Evolutionary conservation across 768 basidiomycete genomes (phyloP).

Genomic region (Naganishia vaughanmartiniae): DNA sequence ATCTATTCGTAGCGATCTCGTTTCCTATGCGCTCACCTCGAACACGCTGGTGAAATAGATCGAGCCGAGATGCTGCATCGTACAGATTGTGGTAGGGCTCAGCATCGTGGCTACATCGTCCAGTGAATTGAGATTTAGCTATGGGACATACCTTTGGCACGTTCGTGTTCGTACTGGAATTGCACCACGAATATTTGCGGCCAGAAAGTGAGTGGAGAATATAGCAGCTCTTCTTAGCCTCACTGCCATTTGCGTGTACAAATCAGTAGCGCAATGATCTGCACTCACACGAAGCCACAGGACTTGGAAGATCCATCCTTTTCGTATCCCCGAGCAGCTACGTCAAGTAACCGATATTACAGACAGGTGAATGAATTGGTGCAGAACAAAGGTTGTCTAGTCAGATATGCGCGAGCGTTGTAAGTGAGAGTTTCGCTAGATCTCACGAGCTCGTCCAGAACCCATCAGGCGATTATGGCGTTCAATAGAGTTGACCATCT

Average conservation of each 20-base stretch:
- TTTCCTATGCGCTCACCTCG: background rate
- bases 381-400: too few relatives aligned
- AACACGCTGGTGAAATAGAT: slow-evolving; percentile 20
- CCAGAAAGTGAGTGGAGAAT: too few relatives aligned
- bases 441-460: slow-evolving; percentile 1
- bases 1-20: background rate
- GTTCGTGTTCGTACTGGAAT: slow-evolving; percentile 3
- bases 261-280: too few relatives aligned
- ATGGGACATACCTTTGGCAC: slow-evolving; percentile 7
- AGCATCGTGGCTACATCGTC: background rate
- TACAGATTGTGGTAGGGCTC: background rate
- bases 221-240: too few relatives aligned
- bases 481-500: slow-evolving; percentile 9
- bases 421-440: background rate
- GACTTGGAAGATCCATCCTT: slow-evolving; percentile 5
- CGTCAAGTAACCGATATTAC: background rate
- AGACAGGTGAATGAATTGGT: background rate
- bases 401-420: background rate
- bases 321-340: slow-evolving; percentile 4
- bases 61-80: slow-evolving; percentile 7
- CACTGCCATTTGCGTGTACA: too few relatives aligned
- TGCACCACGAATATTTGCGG: background rate
- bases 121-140: background rate
- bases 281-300: slow-evolving; percentile 9
- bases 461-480: slow-evolving; percentile 2